A percentile compares a stretch with the other conserved stretches of the same genome.
phyloP scores from a whole-genome alignment of 2,329 filamentous ascomycete genomes.

The Epichloe baconii region DNA sequence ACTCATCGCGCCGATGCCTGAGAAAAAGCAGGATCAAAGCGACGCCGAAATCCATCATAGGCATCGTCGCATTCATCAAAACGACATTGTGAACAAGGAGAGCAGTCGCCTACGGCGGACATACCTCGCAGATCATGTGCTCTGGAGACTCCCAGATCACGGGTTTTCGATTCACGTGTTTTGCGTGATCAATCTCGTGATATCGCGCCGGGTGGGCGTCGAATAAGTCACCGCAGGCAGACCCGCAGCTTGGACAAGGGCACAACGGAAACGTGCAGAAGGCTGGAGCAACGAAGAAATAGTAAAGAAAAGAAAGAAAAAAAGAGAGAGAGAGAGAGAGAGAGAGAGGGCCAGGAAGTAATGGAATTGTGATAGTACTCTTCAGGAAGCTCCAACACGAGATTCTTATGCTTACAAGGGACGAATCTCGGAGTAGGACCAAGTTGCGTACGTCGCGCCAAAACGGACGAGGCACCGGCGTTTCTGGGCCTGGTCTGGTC shows the following conservation, averaged over 20 bases:
- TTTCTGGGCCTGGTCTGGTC: background rate
- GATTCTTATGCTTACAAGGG: conserved; percentile 17
- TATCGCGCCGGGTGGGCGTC: conserved; percentile 24
- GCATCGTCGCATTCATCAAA: conserved; percentile 6
- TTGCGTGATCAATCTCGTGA: conserved; percentile 34
- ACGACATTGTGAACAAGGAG: conserved; percentile 7
- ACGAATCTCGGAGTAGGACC: conserved; percentile 3
- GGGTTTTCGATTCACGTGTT: conserved; percentile 33
- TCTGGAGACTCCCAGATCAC: conserved; percentile 26
- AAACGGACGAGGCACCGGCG: conserved; percentile 1
- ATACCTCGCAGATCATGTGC: conserved; percentile 35
- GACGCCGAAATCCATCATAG: background rate
- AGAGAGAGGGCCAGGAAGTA: background rate
- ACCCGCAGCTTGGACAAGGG: conserved; percentile 7
- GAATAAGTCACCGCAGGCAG: conserved; percentile 17
- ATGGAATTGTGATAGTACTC: background rate
- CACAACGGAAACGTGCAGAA: conserved; percentile 1
- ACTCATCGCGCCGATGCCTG: background rate
- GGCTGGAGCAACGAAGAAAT: background rate
- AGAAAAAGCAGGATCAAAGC: background rate
- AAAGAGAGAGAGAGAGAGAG: conserved; percentile 1
- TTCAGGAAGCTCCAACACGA: conserved; percentile 1
- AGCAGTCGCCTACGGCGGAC: conserved; percentile 17
- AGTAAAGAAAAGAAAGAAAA: background rate
- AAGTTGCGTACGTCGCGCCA: conserved; percentile 3